Base-by-base conservation (phyloP, 345 rosid genomes). In the Eucalyptus tenuipes region DNA sequence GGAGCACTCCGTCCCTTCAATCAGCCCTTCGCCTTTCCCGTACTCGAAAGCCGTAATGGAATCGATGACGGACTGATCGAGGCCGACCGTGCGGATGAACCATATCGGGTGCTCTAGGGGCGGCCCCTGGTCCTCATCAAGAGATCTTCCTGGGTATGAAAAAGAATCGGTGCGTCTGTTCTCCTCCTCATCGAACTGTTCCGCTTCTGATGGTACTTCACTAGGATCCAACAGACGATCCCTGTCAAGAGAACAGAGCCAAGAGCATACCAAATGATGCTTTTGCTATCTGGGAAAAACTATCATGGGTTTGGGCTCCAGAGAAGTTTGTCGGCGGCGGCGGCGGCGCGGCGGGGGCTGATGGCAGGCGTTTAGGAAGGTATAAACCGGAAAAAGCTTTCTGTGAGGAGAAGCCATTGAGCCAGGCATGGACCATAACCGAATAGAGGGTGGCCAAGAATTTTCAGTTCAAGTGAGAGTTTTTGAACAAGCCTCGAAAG, bases 1-100 rank as follows among this genome's bases (percentile, higher is more conserved):
- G n/a, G 99, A 93, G 90, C 99, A 97, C 40, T 95, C 97, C 5
- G 97, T 95, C 55, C 96, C 97, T 13, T 97, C 97, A 85, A 90
- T 90, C 88, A 94, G 29, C 22, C 93, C 92, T 52, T 93, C 96
- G 31, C 88, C 91, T 84, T 92, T 94, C 86, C 91, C 93, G 87
- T 91, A 97, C 90, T 87, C 91, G 13, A 95, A 91, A 44, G 93
- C 93, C 13, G 96, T 85, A 44, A 96, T 95, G 7, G 97, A 94
- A 49, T 95, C 93, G 29, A 97, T 94, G 2, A 87, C 90, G 0
- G 98, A 93, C 84, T 93, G 98, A 20, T 91, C 91, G 22, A 97
- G 96, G 88, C 99, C 99, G 3, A 87, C 7, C 5, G 95, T 95
- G 88, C 91, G 89, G 93, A 94, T 94, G 86, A 91, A 88, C 99